These are phyloP conservation scores for Kurtzmaniella quercitrusa DNA, from an alignment of 1,139 yeast genomes.

Conservation along the genomic window DNA sequence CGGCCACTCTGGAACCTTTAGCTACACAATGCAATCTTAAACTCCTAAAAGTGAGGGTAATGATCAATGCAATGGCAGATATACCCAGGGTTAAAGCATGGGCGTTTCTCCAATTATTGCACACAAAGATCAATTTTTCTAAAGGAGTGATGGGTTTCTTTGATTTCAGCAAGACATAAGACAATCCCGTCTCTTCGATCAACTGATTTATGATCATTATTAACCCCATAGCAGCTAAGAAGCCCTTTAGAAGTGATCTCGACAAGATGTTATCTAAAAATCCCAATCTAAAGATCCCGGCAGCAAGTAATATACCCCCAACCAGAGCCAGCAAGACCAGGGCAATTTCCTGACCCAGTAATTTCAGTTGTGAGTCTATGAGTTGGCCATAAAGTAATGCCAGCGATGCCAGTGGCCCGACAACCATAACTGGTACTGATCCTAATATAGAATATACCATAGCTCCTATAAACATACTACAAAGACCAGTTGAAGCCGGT, in stretches of 20 bases:
- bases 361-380: conserved; percentile 13
- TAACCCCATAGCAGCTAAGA: conserved; percentile 33
- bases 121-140: conserved; percentile 19
- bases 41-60: conserved; percentile 20
- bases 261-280: conserved; percentile 29
- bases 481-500: conserved; percentile 28
- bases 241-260: conserved; percentile 30
- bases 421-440: conserved; percentile 29
- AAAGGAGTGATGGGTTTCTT: conserved; percentile 20
- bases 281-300: conserved; percentile 28
- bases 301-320: conserved; percentile 23
- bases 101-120: conserved; percentile 12
- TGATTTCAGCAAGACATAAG: conserved; percentile 8
- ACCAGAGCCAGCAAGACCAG: conserved; percentile 22
- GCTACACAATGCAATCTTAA: conserved; percentile 16
- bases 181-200: conserved; percentile 26
- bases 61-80: conserved; percentile 17
- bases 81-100: conserved; percentile 20
- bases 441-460: conserved; percentile 27
- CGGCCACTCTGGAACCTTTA: conserved; percentile 15
- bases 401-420: conserved; percentile 32
- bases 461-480: conserved; percentile 26
- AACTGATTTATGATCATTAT: conserved; percentile 31
- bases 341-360: conserved; percentile 16
- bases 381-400: conserved; percentile 30